These are phyloP conservation scores for Rhodamnia argentea DNA, from an alignment of 345 rosid genomes.

Conservation along the genomic window DNA sequence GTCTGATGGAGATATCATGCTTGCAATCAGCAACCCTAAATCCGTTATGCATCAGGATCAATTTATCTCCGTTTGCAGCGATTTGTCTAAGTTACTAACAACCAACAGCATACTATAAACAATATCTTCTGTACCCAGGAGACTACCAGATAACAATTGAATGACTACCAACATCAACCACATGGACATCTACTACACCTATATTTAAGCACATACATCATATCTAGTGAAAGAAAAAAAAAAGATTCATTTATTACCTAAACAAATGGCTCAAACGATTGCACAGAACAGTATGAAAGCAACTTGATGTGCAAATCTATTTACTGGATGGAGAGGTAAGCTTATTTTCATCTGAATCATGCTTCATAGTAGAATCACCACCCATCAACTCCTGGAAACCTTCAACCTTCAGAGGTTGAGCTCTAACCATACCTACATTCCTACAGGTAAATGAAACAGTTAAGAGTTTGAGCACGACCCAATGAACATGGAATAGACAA, in stretches of 20 bases:
- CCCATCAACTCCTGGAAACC: constrained; percentile 95
- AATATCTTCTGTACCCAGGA: background rate
- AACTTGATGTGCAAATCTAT: constrained; percentile 10
- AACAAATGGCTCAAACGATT: background rate
- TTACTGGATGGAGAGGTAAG: constrained; percentile 63
- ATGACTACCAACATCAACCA: background rate
- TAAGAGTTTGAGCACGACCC: constrained; percentile 1
- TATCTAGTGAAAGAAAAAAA: background rate
- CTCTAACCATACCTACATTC: constrained; percentile 53
- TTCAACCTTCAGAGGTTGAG: constrained; percentile 88
- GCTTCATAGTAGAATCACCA: constrained; percentile 62
- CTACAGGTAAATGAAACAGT: constrained; percentile 24
- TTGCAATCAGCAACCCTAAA: background rate
- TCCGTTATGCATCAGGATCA: background rate
- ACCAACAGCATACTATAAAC: background rate
- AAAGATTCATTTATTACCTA: background rate
- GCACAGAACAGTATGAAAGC: background rate
- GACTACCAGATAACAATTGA: background rate
- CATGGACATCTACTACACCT: background rate
- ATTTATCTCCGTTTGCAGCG: background rate
- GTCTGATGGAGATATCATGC: background rate
- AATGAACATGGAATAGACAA: background rate
- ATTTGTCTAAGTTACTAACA: background rate
- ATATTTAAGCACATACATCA: background rate
- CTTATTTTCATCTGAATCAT: constrained; percentile 64